Percentiles rank a stretch among this genome's conserved stretches.
Evolutionary conservation across 176 grass and related monocot genomes (phyloP).

Genomic region (Themeda triandra): DNA sequence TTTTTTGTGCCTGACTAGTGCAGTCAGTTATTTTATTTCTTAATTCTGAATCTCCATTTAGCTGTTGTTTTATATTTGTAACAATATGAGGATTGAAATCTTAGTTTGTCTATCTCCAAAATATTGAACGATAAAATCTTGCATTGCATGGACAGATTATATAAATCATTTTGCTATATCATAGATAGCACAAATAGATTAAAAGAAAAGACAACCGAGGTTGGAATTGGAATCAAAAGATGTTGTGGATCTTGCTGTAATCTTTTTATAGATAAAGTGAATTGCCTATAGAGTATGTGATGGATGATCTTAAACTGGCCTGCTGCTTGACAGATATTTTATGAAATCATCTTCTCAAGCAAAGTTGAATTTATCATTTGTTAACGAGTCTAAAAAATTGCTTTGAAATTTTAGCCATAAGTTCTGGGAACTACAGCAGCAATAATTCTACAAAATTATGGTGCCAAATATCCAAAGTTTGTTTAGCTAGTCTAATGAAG

Average conservation of each 20-base stretch:
- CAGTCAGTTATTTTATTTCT: background rate
- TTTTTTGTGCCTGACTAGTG: background rate
- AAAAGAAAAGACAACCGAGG: background rate
- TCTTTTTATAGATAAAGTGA: background rate
- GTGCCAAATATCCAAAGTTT: conserved; percentile 17
- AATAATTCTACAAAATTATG: background rate
- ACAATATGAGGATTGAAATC: background rate
- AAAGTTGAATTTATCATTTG: background rate
- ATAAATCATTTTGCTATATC: background rate
- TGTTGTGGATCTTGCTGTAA: background rate
- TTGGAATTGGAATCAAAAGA: background rate
- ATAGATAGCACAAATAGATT: background rate
- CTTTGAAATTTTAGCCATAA: background rate
- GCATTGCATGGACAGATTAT: background rate
- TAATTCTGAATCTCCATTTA: background rate
- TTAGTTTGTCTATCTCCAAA: conserved; percentile 9
- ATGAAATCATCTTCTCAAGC: conserved; percentile 13
- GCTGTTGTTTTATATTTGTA: conserved; percentile 9
- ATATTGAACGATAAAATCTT: background rate
- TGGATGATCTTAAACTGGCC: conserved; percentile 5
- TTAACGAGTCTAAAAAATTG: background rate
- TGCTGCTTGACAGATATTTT: background rate
- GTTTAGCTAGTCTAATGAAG: background rate
- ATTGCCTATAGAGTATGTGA: conserved; percentile 13
- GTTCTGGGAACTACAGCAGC: conserved; percentile 1